Evolutionary conservation across 2,329 filamentous ascomycete species (phyloP).

Genomic region (Aspergillus sp.): DNA sequence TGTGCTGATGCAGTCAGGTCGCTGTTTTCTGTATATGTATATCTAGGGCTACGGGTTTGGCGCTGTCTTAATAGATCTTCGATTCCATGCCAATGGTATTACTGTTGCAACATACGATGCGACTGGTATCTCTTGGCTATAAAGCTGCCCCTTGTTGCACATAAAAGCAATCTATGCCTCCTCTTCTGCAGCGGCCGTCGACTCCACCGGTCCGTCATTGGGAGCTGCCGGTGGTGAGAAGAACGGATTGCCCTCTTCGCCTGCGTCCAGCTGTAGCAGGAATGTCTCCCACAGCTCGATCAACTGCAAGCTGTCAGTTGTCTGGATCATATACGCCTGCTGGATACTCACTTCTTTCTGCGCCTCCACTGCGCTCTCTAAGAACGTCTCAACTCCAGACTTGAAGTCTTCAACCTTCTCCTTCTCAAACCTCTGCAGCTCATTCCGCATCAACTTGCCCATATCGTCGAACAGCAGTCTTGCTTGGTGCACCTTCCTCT

Average conservation of each 20-base stretch:
- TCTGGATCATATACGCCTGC: neutral
- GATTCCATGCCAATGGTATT: no score
- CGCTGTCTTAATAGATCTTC: no score
- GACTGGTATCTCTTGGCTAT: no score
- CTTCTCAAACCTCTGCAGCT: slow-evolving; percentile 86
- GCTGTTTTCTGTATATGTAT: no score
- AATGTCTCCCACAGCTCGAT: slow-evolving; percentile 98
- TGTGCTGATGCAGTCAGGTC: no score
- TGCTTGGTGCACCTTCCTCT: slow-evolving; percentile 85
- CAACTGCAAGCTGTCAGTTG: slow-evolving; percentile 42
- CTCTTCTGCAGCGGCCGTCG: slow-evolving; percentile 12
- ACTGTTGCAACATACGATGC: no score
- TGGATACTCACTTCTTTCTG: slow-evolving; percentile 76
- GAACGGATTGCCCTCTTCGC: slow-evolving; percentile 62
- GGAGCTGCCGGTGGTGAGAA: slow-evolving; percentile 23
- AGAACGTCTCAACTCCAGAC: slow-evolving; percentile 90
- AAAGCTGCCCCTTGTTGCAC: slow-evolving; percentile 9
- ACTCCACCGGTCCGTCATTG: slow-evolving; percentile 11
- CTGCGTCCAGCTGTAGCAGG: slow-evolving; percentile 86
- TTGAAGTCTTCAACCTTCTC: slow-evolving; percentile 99
- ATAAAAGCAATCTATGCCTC: slow-evolving; percentile 8
- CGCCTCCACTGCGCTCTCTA: slow-evolving; percentile 93
- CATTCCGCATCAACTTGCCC: slow-evolving; percentile 81
- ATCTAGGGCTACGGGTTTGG: no score
- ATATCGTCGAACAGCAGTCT: slow-evolving; percentile 92